Base-by-base conservation (phyloP, 2,329 filamentous ascomycete genomes). In the Trichoderma sp. region DNA sequence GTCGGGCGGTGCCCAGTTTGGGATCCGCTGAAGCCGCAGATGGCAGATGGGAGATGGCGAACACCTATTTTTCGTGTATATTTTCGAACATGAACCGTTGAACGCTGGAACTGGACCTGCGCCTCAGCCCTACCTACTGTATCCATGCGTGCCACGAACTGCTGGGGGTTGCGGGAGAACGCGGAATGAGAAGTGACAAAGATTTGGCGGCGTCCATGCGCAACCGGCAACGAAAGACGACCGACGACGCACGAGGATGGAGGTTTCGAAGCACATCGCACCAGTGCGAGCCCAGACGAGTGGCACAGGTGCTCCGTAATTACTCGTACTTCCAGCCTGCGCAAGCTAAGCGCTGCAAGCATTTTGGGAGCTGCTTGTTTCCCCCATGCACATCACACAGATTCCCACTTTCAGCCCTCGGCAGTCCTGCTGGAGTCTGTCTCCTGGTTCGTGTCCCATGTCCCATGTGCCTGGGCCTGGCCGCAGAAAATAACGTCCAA, bases 91-190 rank as follows among this genome's bases (percentile, higher is more conserved):
- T 40, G 14, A 2, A 40, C 5, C 37, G 19, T 40, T 3, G 16
- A 2, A n/a, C 37, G 16, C 37, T n/a, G 16, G 6, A 43, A 3
- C 3, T n/a, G 13, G 35, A n/a, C 7, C 24, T 47, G 58, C 58
- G 56, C 53, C 68, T 69, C 68, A 69, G 68, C 68, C 68, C 56
- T 69, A 66, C 53, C 61, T 19, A n/a, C n/a, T n/a, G n/a, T n/a
- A 60, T 65, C 56, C 21, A 24, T 35, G 33, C 62, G 60, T 43
- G 65, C 40, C 35, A 56, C n/a, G 43, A 53, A 10, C 33, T 31
- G 35, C 13, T n/a, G 35, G 65, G 47, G 43, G 60, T n/a, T 43
- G 29, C n/a, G 35, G 35, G 27, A 52, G 27, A 47, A 62, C 5
- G 57, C 57, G 59, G 59, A 19, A 37, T 57, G 58, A 68, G 47